These are phyloP conservation scores for Auriscalpium vulgare DNA, from an alignment of 768 basidiomycete species.

Conservation along the genomic window DNA sequence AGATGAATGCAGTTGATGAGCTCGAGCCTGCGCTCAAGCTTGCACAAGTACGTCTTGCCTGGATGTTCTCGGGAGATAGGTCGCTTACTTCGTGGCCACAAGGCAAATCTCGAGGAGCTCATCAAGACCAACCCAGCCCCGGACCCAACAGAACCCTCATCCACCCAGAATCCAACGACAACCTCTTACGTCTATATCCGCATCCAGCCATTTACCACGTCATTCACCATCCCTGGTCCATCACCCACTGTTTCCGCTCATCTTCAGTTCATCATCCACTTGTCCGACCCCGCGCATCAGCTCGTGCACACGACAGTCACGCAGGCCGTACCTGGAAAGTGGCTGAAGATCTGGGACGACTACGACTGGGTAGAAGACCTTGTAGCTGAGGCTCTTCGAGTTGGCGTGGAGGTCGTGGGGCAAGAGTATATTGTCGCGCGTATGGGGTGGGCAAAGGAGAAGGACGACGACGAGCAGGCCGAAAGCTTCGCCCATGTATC, in stretches of 20 bases:
- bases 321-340: constrained; percentile 75
- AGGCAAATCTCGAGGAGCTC: constrained; percentile 76
- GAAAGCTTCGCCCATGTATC: background rate
- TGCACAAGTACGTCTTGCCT: constrained; percentile 53
- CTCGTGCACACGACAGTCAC: constrained; percentile 72
- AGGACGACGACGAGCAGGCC: constrained; percentile 9
- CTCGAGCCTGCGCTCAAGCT: constrained; percentile 80
- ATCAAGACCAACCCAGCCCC: constrained; percentile 53
- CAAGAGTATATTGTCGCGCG: constrained; percentile 84
- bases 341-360: constrained; percentile 87
- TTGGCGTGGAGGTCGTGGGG: constrained; percentile 84
- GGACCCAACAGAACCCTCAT: constrained; percentile 19
- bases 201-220: constrained; percentile 76
- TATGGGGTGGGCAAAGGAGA: constrained; percentile 69
- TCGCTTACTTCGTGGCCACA: background rate
- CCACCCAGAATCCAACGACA: constrained; percentile 55
- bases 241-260: constrained; percentile 24
- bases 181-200: constrained; percentile 91
- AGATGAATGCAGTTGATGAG: constrained; percentile 78
- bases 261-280: constrained; percentile 56
- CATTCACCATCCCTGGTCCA: constrained; percentile 36
- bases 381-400: constrained; percentile 77
- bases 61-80: background rate
- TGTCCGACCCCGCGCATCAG: constrained; percentile 73
- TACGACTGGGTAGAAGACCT: constrained; percentile 96